Conservation (phyloP, 139 green algal genomes). For the Gonium pectorale region DNA sequence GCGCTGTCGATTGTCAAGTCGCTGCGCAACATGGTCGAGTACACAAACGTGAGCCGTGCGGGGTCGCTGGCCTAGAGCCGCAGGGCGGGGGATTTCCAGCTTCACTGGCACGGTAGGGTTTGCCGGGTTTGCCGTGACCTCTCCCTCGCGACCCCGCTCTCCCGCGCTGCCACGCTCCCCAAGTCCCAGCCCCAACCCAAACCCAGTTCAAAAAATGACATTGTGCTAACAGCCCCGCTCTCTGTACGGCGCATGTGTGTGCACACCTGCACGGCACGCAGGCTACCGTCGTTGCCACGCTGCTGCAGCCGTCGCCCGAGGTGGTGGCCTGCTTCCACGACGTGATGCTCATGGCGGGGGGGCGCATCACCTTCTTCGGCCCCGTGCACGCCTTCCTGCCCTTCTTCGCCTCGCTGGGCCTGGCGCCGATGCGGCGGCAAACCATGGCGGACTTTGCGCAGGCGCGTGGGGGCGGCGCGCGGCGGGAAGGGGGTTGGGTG, state of each 20-base stretch:
- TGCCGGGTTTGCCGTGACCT: too few relatives aligned
- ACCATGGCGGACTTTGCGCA: slow-evolving; percentile 87
- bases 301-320: slow-evolving; percentile 91
- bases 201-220: too few relatives aligned
- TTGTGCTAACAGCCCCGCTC: too few relatives aligned
- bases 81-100: too few relatives aligned
- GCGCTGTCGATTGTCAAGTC: slow-evolving; percentile 70
- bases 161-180: too few relatives aligned
- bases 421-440: slow-evolving; percentile 51
- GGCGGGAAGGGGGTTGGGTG: too few relatives aligned
- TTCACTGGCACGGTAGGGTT: too few relatives aligned
- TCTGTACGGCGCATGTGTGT: too few relatives aligned
- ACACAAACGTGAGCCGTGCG: slow-evolving; percentile 31
- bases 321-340: slow-evolving; percentile 70
- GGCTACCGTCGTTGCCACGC: slow-evolving; percentile 69
- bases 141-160: too few relatives aligned
- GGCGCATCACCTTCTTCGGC: slow-evolving; percentile 59
- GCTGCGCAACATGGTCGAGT: slow-evolving; percentile 50
- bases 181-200: too few relatives aligned
- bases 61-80: too few relatives aligned
- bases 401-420: slow-evolving; percentile 71
- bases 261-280: too few relatives aligned
- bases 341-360: slow-evolving; percentile 66
- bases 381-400: slow-evolving; percentile 61
- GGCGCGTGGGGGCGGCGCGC: slow-evolving; percentile 30